phyloP scores from a whole-genome alignment of 352 stramenopile genomes.

The Globisporangium perplexum region DNA sequence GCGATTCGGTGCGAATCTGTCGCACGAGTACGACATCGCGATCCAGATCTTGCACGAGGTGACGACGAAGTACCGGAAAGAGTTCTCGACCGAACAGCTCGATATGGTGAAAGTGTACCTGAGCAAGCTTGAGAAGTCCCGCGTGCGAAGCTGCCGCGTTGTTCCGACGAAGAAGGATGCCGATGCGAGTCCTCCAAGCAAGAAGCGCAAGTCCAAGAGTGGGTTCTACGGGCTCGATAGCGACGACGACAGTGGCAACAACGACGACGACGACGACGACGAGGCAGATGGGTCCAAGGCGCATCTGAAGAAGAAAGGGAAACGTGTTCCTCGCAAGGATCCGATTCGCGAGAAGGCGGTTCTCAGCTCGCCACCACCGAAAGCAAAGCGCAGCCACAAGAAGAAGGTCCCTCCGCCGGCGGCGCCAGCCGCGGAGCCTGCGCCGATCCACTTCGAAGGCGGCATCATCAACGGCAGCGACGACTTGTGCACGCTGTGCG shows the following conservation, averaged over 20 bases:
- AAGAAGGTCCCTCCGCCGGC: conserved; percentile 11
- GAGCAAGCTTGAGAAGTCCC: conserved; percentile 74
- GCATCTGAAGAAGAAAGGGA: conserved; percentile 26
- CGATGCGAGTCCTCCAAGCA: conserved; percentile 13
- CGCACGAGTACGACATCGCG: conserved; percentile 85
- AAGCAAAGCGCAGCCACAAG: conserved; percentile 14
- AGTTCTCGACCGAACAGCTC: conserved; percentile 81
- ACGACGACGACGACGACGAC: conserved; percentile 21
- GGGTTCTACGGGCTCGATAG: conserved; percentile 27
- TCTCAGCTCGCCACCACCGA: conserved; percentile 9
- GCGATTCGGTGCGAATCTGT: conserved; percentile 43
- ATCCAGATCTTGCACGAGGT: conserved; percentile 80
- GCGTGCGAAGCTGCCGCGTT: conserved; percentile 69
- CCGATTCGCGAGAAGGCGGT: conserved; percentile 1
- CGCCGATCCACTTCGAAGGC: conserved; percentile 33
- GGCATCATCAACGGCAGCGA: conserved; percentile 81
- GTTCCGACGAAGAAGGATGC: conserved; percentile 25
- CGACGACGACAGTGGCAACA: conserved; percentile 21
- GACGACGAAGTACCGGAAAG: conserved; percentile 65
- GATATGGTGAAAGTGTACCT: conserved; percentile 75
- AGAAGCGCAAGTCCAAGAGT: conserved; percentile 18
- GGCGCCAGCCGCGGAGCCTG: neutral
- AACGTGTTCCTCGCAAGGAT: conserved; percentile 32
- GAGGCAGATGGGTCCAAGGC: conserved; percentile 13
- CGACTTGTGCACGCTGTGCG: conserved; percentile 90